Base-by-base conservation (phyloP, 2,329 filamentous ascomycete species). In the Paecilomyces sp. region DNA sequence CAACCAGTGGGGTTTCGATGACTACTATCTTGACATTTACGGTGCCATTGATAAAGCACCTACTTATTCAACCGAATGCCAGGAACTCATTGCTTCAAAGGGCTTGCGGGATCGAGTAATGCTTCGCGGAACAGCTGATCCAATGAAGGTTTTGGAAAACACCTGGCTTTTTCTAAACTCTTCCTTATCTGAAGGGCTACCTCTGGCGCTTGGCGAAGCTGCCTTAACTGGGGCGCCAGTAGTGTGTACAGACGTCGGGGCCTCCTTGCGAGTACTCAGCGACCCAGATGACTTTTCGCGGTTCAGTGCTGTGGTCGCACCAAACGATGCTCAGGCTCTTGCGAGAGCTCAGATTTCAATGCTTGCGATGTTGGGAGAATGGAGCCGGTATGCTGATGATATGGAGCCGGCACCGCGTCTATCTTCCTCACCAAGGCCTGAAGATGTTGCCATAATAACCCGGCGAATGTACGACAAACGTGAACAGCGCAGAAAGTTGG, bases 1-100 rank as follows among this genome's bases (percentile, higher is more conserved):
- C 63, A 87, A 88, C 67, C 79, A 84, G 64, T 87, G 82, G 79
- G 84, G 85, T n/a, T 87, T 88, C 71, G 80, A 78, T 51, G 84
- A 87, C 61, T 88, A 87, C 70, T 78, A 81, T 57, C 79, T 88
- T 1, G 80, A 85, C 60, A 82, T 88, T 18, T 88, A 87, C 65
- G 85, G 85, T 11, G 84, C 83, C 18, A 82, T 86, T 58, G 85
- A 87, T 69, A 84, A 85, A 62, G 80, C 84, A 25, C 85, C 85
- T 0, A 80, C 82, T 1, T 86, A 86, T 65, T 83, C 83, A 1
- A 83, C 82, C 0, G 82, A 81, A 67, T 85, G 80, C 71, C 82
- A 80, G 68, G 83, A 82, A 66, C 79, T 85, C 47, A 82, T 85
- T 61, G 80, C 81, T 4, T 80, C 80, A n/a, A 83, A 83, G 65